Evolutionary conservation across 1,284 basidiomycete genomes (phyloP), one percentile per base, ranked within the genome.

Genomic region (Cutaneotrichosporon sp.): DNA sequence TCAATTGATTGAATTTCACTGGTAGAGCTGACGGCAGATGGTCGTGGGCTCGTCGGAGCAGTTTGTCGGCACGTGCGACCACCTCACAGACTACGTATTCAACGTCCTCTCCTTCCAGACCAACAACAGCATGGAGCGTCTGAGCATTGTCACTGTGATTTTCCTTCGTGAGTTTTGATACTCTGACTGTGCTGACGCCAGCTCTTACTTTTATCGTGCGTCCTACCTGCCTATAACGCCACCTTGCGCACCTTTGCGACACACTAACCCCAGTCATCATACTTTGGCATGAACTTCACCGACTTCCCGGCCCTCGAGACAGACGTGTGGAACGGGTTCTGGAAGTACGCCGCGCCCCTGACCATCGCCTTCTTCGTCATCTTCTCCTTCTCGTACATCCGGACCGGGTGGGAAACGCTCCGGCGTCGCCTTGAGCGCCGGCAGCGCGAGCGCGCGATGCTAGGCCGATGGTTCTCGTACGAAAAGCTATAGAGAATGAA

Each of bases 61-160:
- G 62, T 80, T 76, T 60, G 74, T 76, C 10, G 72, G 74, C 55
- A 78, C 76, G 1, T 78, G 76, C 47, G 78, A 81, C 61, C 77
- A 80, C 68, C 62, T 81, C 61, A 79, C 78, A 10, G 76, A 78
- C 68, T 81, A 79, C 64, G 76, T 78, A 32, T 81, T 81, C 68
- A 79, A 80, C 57, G 72, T 77, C 42, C 63, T 80, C 59, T 76
- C 74, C 51, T 81, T 80, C 72, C 73, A 76, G 55, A 78, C 78
- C 2, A 81, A 81, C 69, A 74, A 73, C 42, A 77, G 76, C 21
- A 81, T 80, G 79, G 79, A 81, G 66, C 67, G 79, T 10, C 65
- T 81, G 36, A 77, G 75, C 60, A 76, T 81, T 47, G 80, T 80
- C 11, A 80, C 80, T 5, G 79, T 81, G n/a, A 73, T 81, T 13